Evolutionary conservation across 2,329 filamentous ascomycete species (phyloP), one percentile per base, ranked within the genome.

Genomic region (Ceratocystis variospora): DNA sequence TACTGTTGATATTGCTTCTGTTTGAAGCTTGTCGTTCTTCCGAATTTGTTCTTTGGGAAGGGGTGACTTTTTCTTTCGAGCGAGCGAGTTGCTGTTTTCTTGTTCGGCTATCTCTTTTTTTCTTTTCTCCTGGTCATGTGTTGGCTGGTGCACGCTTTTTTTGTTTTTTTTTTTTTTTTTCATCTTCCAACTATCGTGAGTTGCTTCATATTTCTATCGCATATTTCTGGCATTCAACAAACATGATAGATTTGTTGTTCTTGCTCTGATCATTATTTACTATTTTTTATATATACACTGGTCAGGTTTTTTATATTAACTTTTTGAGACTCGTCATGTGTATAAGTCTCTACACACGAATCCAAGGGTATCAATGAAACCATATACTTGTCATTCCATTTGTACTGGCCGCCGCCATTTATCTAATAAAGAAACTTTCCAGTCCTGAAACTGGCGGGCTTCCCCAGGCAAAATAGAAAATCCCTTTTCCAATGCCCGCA

Each of bases 391-490:
- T 53, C 48, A n/a, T n/a, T 25, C 48, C 25, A n/a, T 59, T n/a
- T 59, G n/a, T 28, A 28, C 12, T 8, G 6, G 28, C 33, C 67
- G 37, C 31, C 55, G 44, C 67, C 81, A 86, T 68, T 80, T 76
- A 69, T 81, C 79, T 68, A 90, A 71, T 19, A 90, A 72, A 1
- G 85, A 86, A 4, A 90, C 84, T 31, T 80, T 79, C 87, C 87
- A 90, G n/a, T 80, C 81, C 71, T 82, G 79, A 70, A 88, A 87
- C 33, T 71, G 75, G 66, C 83, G 78, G 68, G 86, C 83, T 7
- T 76, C 76, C 0, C 70, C 72, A 1, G 87, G 87, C 7, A 90
- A 72, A 17, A 84, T 71, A 2, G 68, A 53, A 45, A 79, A 82
- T 69, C 81, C 85, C 6, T 71, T 71, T 10, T 76, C 72, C 31